Evolutionary conservation across 2,329 filamentous ascomycete species (phyloP).

Genomic region (Gliomastix tumulicola): DNA sequence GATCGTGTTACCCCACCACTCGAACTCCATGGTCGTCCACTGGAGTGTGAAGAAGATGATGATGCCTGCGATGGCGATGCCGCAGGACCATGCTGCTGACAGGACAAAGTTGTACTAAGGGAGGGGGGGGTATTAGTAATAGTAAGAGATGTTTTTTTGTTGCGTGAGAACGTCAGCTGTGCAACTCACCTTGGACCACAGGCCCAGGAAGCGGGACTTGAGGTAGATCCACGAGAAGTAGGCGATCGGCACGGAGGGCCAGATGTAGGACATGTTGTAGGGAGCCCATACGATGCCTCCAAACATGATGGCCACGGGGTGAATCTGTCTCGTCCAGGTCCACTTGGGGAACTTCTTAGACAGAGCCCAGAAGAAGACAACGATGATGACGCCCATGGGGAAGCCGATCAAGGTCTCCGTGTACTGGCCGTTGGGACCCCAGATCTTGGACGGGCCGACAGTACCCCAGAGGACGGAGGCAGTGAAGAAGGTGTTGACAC

Average conservation of each 20-base stretch:
- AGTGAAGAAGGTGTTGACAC: constrained; percentile 49
- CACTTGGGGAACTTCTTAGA: constrained; percentile 32
- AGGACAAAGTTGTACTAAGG: constrained; percentile 44
- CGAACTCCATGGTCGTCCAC: constrained; percentile 30
- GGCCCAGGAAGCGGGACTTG: constrained; percentile 37
- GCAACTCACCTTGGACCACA: constrained; percentile 41
- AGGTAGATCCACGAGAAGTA: constrained; percentile 45
- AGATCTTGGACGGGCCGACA: constrained; percentile 43
- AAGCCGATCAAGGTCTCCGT: constrained; percentile 40
- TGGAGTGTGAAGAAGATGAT: constrained; percentile 47
- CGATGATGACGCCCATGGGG: constrained; percentile 37
- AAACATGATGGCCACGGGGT: constrained; percentile 39
- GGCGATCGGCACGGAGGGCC: constrained; percentile 44
- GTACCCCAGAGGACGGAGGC: constrained; percentile 49
- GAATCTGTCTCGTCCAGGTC: constrained; percentile 34
- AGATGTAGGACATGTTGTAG: constrained; percentile 44
- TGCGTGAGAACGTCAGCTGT: not conserved
- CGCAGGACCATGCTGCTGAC: constrained; percentile 41
- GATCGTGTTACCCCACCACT: constrained; percentile 43
- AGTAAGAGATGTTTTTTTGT: not conserved
- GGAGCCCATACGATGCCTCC: constrained; percentile 38
- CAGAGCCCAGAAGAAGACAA: constrained; percentile 30
- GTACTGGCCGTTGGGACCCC: constrained; percentile 40
- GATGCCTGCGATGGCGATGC: constrained; percentile 41
- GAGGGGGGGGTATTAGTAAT: not conserved